These are phyloP conservation scores for Allium sativum DNA, from an alignment of 106 monocot genomes.

Conservation along the genomic window DNA sequence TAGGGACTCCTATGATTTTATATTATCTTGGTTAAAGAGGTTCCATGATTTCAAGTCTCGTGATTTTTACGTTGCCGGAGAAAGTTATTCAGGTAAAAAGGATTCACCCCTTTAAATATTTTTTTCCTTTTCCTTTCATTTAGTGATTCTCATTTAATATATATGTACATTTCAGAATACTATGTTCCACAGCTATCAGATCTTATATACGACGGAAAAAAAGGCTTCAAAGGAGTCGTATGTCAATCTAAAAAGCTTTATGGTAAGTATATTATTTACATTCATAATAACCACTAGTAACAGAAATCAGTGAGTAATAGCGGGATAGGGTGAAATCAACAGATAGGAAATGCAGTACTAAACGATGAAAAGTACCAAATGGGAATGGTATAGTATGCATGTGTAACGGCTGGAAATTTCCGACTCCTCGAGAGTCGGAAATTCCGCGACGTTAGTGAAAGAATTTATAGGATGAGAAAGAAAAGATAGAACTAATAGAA, in stretches of 20 bases:
- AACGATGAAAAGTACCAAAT: slow-evolving; percentile 73
- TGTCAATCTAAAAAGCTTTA: slow-evolving; percentile 75
- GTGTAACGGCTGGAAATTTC: too few relatives aligned
- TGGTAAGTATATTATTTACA: slow-evolving; percentile 38
- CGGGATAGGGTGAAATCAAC: slow-evolving; percentile 2
- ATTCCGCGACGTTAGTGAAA: too few relatives aligned
- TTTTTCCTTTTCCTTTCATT: too few relatives aligned
- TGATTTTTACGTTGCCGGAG: slow-evolving; percentile 82
- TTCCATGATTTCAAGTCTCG: slow-evolving; percentile 53
- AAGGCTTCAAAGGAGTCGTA: slow-evolving; percentile 26
- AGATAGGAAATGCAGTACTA: slow-evolving; percentile 95
- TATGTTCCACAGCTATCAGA: slow-evolving; percentile 89
- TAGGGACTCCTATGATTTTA: slow-evolving; percentile 56
- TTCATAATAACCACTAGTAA: too few relatives aligned
- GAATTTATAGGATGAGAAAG: too few relatives aligned
- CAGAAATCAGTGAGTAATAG: too few relatives aligned
- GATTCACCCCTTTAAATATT: too few relatives aligned
- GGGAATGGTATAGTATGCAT: slow-evolving; percentile 90
- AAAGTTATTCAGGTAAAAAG: slow-evolving; percentile 92
- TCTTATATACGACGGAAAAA: slow-evolving; percentile 64
- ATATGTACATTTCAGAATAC: slow-evolving; percentile 42
- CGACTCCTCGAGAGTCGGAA: too few relatives aligned
- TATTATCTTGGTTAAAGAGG: slow-evolving; percentile 59
- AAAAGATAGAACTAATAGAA: too few relatives aligned
- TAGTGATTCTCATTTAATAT: too few relatives aligned